These are phyloP conservation scores for Aspergillus avenaceus DNA, from an alignment of 495 filamentous ascomycete species.

Conservation along the genomic window DNA sequence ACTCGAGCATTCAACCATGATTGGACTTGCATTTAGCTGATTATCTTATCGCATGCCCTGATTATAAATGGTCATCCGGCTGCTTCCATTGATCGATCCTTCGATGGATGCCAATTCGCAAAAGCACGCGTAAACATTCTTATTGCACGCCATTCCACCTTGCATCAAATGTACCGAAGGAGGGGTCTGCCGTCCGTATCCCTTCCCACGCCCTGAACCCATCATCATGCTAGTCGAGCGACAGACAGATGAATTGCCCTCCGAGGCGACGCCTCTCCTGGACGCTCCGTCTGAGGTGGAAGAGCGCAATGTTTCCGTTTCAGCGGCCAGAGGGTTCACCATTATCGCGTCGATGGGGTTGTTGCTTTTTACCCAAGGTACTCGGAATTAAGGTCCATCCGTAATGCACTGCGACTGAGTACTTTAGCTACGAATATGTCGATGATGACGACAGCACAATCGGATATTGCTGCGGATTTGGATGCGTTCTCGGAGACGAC, in stretches of 20 bases:
- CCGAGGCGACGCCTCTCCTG: neutral
- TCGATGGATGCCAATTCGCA: too few species aligned
- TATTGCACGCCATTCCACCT: neutral
- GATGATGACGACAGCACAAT: constrained; percentile 72
- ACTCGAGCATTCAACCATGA: neutral
- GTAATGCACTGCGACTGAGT: neutral
- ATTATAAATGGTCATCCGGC: neutral
- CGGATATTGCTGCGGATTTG: constrained; percentile 64
- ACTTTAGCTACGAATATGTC: constrained; percentile 64
- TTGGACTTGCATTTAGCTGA: neutral
- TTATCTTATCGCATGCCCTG: neutral
- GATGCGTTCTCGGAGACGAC: constrained; percentile 65
- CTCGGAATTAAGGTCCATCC: neutral
- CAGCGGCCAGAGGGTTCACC: constrained; percentile 6
- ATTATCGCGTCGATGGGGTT: constrained; percentile 13
- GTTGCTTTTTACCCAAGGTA: constrained; percentile 17
- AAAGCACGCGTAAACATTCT: neutral
- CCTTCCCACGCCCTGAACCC: neutral
- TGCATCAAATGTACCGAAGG: neutral
- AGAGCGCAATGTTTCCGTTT: constrained; percentile 1
- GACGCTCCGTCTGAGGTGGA: neutral
- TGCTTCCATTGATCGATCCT: neutral
- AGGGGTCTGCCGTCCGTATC: neutral
- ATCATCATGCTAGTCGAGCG: neutral
- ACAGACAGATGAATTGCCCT: neutral